Evolutionary conservation across 768 basidiomycete species (phyloP).

Genomic region (Exsudoporus frostii): DNA sequence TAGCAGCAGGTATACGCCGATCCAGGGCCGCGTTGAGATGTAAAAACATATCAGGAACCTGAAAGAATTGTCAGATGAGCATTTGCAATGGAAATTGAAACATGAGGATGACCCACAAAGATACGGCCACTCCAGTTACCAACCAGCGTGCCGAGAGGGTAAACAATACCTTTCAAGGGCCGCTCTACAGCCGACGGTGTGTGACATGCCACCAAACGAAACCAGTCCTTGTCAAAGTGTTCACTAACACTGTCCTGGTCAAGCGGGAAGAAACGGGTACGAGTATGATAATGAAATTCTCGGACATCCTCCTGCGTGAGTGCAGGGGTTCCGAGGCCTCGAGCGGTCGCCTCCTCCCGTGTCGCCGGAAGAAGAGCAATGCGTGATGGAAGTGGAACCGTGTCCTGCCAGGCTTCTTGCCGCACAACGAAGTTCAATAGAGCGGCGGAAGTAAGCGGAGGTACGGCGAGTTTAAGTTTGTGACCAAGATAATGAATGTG

Average conservation of each 20-base stretch:
- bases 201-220: constrained; percentile 42
- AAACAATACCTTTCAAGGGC: constrained; percentile 42
- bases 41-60: constrained; percentile 25
- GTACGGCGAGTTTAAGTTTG: constrained; percentile 38
- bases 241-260: constrained; percentile 21
- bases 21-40: constrained; percentile 24
- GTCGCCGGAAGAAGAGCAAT: constrained; percentile 32
- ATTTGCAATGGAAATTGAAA: constrained; percentile 4
- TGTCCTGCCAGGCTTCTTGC: constrained; percentile 36
- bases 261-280: constrained; percentile 31
- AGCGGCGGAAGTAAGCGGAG: constrained; percentile 41
- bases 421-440: constrained; percentile 36
- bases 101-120: constrained; percentile 34
- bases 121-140: constrained; percentile 49
- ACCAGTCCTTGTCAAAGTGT: constrained; percentile 47
- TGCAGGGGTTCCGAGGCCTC: constrained; percentile 31
- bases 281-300: constrained; percentile 37
- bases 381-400: constrained; percentile 20
- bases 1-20: constrained; percentile 17
- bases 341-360: constrained; percentile 32
- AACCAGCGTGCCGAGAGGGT: constrained; percentile 39
- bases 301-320: constrained; percentile 37
- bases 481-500: constrained; percentile 41
- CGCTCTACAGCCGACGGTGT: constrained; percentile 34
- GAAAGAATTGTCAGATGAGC: constrained; percentile 22